A percentile compares a stretch with the other conserved stretches of the same genome.
Evolutionary conservation across 2,329 filamentous ascomycete genomes (phyloP).

Genomic region (Alternaria atra): DNA sequence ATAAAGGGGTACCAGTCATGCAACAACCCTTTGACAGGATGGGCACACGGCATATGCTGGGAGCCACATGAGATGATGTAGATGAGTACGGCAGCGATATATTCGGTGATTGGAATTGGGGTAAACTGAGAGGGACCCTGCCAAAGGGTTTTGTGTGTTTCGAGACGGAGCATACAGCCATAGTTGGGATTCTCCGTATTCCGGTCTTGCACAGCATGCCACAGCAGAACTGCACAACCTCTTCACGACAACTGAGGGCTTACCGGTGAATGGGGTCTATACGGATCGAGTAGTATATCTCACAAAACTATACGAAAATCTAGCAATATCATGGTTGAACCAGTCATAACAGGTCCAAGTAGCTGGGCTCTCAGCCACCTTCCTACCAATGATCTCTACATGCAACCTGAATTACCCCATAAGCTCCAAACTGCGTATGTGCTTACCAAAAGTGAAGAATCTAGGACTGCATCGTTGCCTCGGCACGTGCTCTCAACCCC

Average conservation of each 20-base stretch:
- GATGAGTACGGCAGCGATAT: slow-evolving; percentile 19
- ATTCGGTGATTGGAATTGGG: slow-evolving; percentile 13
- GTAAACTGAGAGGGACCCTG: neutral
- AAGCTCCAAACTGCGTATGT: neutral
- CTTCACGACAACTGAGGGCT: neutral
- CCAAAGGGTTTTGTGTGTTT: neutral
- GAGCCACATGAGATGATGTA: slow-evolving; percentile 25
- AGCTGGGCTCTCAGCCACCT: neutral
- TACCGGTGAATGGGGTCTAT: neutral
- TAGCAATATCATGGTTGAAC: slow-evolving; percentile 4
- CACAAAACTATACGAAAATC: neutral
- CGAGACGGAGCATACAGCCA: slow-evolving; percentile 2
- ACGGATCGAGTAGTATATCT: slow-evolving; percentile 7
- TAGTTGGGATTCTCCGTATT: neutral
- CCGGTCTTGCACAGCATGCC: slow-evolving; percentile 4
- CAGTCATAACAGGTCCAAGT: slow-evolving; percentile 8
- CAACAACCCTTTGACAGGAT: slow-evolving; percentile 23
- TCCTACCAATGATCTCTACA: slow-evolving; percentile 2
- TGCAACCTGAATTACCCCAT: slow-evolving; percentile 3
- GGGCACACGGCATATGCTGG: slow-evolving; percentile 23
- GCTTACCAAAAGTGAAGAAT: neutral
- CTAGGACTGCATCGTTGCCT: slow-evolving; percentile 6
- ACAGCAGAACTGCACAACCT: slow-evolving; percentile 9
- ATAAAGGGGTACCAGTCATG: slow-evolving; percentile 24
- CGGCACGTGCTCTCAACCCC: slow-evolving; percentile 8